Evolutionary conservation across 495 filamentous ascomycete genomes (phyloP).

Genomic region (Penicillium paxilli): DNA sequence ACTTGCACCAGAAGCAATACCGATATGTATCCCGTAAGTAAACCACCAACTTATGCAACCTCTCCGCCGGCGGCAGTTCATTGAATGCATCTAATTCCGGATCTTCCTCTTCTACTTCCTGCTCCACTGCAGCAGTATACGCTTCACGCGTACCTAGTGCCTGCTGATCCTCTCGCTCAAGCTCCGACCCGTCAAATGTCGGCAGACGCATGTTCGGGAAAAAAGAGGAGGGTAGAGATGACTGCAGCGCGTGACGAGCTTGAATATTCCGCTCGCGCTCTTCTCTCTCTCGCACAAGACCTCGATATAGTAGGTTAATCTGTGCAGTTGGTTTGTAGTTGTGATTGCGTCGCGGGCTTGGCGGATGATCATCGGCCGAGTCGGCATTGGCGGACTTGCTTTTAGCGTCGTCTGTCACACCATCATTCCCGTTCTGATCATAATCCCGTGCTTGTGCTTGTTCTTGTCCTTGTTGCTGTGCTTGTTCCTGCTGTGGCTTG

Average conservation of each 20-base stretch:
- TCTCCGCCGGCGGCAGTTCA: constrained; percentile 60
- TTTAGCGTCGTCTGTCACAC: background rate
- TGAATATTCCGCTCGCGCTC: constrained; percentile 68
- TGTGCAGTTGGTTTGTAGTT: constrained; percentile 52
- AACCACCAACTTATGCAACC: constrained; percentile 60
- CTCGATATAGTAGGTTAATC: constrained; percentile 79
- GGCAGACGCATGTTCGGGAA: constrained; percentile 49
- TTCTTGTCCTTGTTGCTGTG: background rate
- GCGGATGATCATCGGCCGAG: background rate
- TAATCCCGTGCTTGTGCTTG: background rate
- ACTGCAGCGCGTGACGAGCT: constrained; percentile 68
- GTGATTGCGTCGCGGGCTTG: constrained; percentile 12
- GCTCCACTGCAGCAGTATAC: constrained; percentile 47
- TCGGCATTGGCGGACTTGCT: background rate
- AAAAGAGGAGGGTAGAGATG: constrained; percentile 54
- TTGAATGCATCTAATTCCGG: constrained; percentile 83
- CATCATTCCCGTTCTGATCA: background rate
- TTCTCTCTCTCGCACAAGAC: constrained; percentile 65
- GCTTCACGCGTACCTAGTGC: constrained; percentile 47
- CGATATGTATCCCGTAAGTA: constrained; percentile 67
- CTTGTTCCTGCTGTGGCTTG: background rate
- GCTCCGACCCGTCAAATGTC: constrained; percentile 51
- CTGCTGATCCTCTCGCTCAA: constrained; percentile 57
- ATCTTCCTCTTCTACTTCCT: constrained; percentile 83
- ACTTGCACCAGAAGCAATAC: constrained; percentile 99